These are phyloP conservation scores for Ceratobasidium sp. DNA, from an alignment of 1,284 basidiomycete species.

Conservation along the genomic window DNA sequence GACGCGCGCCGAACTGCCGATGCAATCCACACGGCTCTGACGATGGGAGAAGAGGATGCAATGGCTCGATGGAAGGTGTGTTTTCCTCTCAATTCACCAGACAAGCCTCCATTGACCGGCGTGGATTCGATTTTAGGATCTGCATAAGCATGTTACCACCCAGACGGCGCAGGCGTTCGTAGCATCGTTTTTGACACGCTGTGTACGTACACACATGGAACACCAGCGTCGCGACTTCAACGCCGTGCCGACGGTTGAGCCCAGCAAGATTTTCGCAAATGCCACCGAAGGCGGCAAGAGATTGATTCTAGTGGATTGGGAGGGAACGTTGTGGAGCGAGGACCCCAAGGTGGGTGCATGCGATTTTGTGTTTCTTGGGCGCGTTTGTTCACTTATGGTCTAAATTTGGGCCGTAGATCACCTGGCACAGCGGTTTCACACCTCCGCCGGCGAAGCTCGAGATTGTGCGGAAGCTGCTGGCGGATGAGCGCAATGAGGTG, in stretches of 20 bases:
- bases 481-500: slow-evolving; percentile 77
- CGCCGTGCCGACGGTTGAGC: slow-evolving; percentile 8
- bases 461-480: slow-evolving; percentile 68
- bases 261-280: slow-evolving; percentile 48
- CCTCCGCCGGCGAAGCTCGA: slow-evolving; percentile 67
- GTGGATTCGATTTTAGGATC: slow-evolving; percentile 60
- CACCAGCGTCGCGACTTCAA: slow-evolving; percentile 57
- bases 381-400: not conserved
- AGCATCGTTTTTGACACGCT: slow-evolving; percentile 78
- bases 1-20: slow-evolving; percentile 77
- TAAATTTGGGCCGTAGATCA: too few species aligned
- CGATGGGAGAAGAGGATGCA: slow-evolving; percentile 79
- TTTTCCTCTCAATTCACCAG: not conserved
- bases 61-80: slow-evolving; percentile 76
- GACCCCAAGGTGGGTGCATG: slow-evolving; percentile 53
- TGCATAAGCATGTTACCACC: slow-evolving; percentile 86
- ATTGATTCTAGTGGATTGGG: slow-evolving; percentile 80
- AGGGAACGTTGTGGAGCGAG: slow-evolving; percentile 73
- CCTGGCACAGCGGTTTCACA: slow-evolving; percentile 58
- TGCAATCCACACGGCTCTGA: slow-evolving; percentile 79
- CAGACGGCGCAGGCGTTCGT: slow-evolving; percentile 89
- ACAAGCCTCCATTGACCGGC: not conserved
- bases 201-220: slow-evolving; percentile 74
- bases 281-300: slow-evolving; percentile 65
- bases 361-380: slow-evolving; percentile 57